Evolutionary conservation across 73 alveolate genomes (phyloP), one percentile per base, ranked within the genome.

Genomic region (Tetrahymena elliotti): DNA sequence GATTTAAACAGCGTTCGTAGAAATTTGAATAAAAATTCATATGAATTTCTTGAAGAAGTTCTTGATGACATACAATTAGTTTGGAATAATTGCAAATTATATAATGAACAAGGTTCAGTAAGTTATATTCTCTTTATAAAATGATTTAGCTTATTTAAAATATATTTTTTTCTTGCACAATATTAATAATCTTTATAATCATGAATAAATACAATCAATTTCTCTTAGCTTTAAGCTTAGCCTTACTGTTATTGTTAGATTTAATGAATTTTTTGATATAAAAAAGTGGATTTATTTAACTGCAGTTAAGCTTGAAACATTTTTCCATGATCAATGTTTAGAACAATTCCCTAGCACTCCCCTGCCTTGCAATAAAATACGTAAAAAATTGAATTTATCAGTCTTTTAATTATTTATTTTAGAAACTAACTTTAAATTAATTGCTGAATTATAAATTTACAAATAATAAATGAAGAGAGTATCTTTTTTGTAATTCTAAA

Each of bases 61-160:
- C 93, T 95, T 22, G 97, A 96, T 40, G 99, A 97, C 34, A 68
- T 97, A 27, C 68, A 97, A 52, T 94, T 97, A 38, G 97, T 97
- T 18, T 97, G 99, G 99, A 97, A 97, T 84, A 97, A 97, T 97
- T 97, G 99, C 96, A 97, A 96, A 41, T 82, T 97, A 18, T 97
- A 97, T 93, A 97, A 97, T 40, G 84, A 93, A 93, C 96, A 96
- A 7, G 98, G 98, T 5, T 96, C 98, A 52, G 97, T 68, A 92
- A 96, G n/a, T 27, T 5, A 24, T 6, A 68, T 18, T 18, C 11
- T n/a, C 0, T 22, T 68, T 68, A 22, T 4, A 68, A 68, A 3
- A 2, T 4, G 34, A 68, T 68, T 27, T 9, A 13, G 13, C 6
- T 18, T 8, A 18, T 47, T 47, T 2, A 47, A 47, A 47, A 41